A percentile compares a stretch with the other conserved stretches of the same genome.
phyloP scores from a whole-genome alignment of 192 early-diverging fungal species.

The Dissophora globulifera region DNA sequence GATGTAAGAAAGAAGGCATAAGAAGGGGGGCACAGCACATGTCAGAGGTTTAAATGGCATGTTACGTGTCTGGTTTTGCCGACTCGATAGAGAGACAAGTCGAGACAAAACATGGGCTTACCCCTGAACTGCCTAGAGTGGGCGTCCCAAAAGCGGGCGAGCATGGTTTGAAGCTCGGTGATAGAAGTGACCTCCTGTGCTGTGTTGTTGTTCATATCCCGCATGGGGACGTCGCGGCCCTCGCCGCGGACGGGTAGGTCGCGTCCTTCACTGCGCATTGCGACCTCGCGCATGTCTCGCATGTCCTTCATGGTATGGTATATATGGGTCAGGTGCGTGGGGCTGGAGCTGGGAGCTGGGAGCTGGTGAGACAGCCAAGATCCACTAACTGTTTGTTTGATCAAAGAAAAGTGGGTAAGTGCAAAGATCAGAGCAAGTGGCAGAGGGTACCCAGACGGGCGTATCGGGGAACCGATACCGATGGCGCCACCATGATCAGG shows the following conservation, averaged over 20 bases:
- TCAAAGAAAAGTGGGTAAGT: too few species aligned
- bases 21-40: too few species aligned
- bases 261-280: slow-evolving; percentile 25
- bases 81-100: too few species aligned
- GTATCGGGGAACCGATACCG: too few species aligned
- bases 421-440: too few species aligned
- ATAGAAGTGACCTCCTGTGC: slow-evolving; percentile 45
- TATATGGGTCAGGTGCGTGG: slow-evolving; percentile 1
- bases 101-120: too few species aligned
- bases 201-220: slow-evolving; percentile 6
- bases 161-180: slow-evolving; percentile 40
- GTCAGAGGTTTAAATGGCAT: too few species aligned
- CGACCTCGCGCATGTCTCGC: slow-evolving; percentile 32
- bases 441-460: too few species aligned
- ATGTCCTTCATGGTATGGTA: slow-evolving; percentile 30
- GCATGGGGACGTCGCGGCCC: slow-evolving; percentile 16
- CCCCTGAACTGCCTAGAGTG: slow-evolving; percentile 47
- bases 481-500: too few species aligned
- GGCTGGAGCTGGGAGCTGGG: not conserved
- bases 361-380: not conserved
- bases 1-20: too few species aligned
- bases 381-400: not conserved
- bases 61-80: too few species aligned
- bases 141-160: slow-evolving; percentile 46
- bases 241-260: slow-evolving; percentile 21